Evolutionary conservation across 495 filamentous ascomycete genomes (phyloP), one percentile per base, ranked within the genome.

Genomic region (Aspergillus incahuasiensis): DNA sequence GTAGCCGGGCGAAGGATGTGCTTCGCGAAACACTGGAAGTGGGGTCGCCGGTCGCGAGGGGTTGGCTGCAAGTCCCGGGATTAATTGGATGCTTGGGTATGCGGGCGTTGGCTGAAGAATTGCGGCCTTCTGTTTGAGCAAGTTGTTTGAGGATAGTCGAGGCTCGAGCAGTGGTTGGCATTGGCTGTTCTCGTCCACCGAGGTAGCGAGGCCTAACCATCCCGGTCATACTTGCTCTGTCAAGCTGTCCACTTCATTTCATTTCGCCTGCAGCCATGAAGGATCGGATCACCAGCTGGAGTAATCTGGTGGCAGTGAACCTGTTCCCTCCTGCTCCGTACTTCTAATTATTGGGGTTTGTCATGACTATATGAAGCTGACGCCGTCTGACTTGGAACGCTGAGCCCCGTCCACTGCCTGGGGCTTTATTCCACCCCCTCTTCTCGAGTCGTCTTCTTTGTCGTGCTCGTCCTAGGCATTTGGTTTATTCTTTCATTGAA

Each of bases 11-110:
- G 38, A 52, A 52, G 49, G 25, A 52, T 52, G 49, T 52, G 24
- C 49, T 52, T 16, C 19, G 49, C 49, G 49, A 43, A 52, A 43
- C 49, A 42, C 25, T 28, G 25, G 25, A 43, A 20, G 49, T 52
- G 49, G 49, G 49, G 49, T 52, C 49, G 24, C 13, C 24, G 38
- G 9, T n/a, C 20, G 18, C 13, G 35, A 41, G 11, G 48, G 35
- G 15, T 19, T 21, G 9, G 32, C 40, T 52, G 49, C 49, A 52
- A 38, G 49, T 52, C 38, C 38, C 48, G 13, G 34, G 13, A 24
- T 40, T 50, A 16, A 50, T 50, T 50, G 48, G 48, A 50, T 50
- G 18, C 12, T 19, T 39, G 25, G n/a, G 34, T 13, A 38, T 50
- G 32, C 48, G 38, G 34, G 45, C 45, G 45, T 19, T 45, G 42